phyloP scores from a whole-genome alignment of 202 grass and related monocot genomes.

The Carex arenaria region DNA sequence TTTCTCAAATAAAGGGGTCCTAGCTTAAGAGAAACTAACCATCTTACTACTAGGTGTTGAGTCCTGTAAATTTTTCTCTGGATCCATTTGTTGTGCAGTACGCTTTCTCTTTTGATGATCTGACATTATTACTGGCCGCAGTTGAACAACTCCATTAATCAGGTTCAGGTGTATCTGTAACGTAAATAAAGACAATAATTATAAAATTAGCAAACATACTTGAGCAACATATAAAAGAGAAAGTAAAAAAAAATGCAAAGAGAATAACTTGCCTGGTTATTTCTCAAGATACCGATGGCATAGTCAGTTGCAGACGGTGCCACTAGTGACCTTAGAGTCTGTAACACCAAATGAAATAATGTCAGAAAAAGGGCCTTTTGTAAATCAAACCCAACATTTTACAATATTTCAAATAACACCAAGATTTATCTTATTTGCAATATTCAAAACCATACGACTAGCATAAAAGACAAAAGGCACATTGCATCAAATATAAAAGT shows the following conservation, averaged over 20 bases:
- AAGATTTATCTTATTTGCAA: not conserved
- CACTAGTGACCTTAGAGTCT: constrained; percentile 75
- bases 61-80: not conserved
- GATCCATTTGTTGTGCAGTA: not conserved
- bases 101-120: constrained; percentile 22
- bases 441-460: not conserved
- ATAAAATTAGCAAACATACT: not conserved
- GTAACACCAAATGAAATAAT: constrained; percentile 26
- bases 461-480: not conserved
- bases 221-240: constrained; percentile 10
- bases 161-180: constrained; percentile 76
- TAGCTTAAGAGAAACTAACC: constrained; percentile 7
- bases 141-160: constrained; percentile 67
- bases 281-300: constrained; percentile 64
- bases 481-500: not conserved
- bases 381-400: not conserved
- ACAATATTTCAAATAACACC: not conserved
- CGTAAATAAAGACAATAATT: constrained; percentile 25
- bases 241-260: not conserved
- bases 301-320: constrained; percentile 51
- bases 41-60: constrained; percentile 4
- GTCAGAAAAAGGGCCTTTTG: not conserved
- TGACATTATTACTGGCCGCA: constrained; percentile 47
- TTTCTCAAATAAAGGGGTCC: not conserved
- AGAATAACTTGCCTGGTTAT: constrained; percentile 57